Evolutionary conservation across 2,329 filamentous ascomycete species (phyloP).

Genomic region (Cercospora sp.): DNA sequence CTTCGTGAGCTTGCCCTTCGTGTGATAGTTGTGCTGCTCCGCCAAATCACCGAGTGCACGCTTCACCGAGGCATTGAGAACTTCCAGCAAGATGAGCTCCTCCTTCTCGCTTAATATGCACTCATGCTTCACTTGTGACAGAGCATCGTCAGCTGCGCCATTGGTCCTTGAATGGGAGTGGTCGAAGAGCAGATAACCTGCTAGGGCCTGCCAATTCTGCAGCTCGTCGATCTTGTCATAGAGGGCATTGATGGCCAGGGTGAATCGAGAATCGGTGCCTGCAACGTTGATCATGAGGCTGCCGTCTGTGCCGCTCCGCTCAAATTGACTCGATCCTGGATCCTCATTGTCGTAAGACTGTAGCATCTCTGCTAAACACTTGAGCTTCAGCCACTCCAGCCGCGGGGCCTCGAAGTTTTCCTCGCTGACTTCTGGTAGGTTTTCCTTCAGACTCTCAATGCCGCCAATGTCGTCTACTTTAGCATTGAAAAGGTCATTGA

Average conservation of each 20-base stretch:
- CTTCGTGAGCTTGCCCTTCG: conserved; percentile 57
- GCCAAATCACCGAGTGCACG: conserved; percentile 66
- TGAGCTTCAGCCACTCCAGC: conserved; percentile 85
- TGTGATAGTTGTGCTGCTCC: conserved; percentile 60
- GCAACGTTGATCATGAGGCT: conserved; percentile 59
- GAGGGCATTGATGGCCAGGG: conserved; percentile 79
- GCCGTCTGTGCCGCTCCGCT: conserved; percentile 42
- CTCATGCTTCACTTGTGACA: conserved; percentile 66
- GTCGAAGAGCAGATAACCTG: conserved; percentile 89
- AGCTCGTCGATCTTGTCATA: conserved; percentile 81
- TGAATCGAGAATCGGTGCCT: conserved; percentile 76
- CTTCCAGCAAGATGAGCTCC: conserved; percentile 81
- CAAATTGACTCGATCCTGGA: conserved; percentile 51
- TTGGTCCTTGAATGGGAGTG: conserved; percentile 65
- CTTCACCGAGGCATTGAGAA: conserved; percentile 80
- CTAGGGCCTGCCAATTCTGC: conserved; percentile 81
- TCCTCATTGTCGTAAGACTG: conserved; percentile 70
- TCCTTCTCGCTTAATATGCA: conserved; percentile 74
- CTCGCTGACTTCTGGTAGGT: conserved; percentile 71
- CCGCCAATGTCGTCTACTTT: conserved; percentile 84
- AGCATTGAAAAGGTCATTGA: conserved; percentile 76
- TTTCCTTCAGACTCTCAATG: conserved; percentile 72
- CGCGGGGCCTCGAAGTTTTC: conserved; percentile 63
- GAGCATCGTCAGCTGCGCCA: conserved; percentile 59
- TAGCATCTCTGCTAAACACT: conserved; percentile 82